Conservation (phyloP, 2,329 filamentous ascomycete genomes). For the Penicillium paneum region DNA sequence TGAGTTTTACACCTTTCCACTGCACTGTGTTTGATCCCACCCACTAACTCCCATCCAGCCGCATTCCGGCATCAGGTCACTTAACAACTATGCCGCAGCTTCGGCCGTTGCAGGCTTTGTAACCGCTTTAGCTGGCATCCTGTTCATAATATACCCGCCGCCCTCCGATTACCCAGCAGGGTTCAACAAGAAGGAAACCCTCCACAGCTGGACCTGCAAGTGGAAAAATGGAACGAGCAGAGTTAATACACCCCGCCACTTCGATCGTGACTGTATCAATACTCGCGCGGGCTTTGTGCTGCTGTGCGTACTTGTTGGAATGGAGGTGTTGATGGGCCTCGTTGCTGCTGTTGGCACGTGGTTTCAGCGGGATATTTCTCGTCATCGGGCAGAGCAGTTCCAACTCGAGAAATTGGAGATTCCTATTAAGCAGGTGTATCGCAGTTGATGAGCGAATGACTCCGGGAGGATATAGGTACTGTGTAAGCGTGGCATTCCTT, state of each 20-base stretch:
- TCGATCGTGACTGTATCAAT: constrained; percentile 38
- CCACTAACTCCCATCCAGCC: constrained; percentile 26
- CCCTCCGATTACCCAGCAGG: constrained; percentile 29
- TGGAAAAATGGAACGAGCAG: constrained; percentile 29
- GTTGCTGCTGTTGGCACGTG: constrained; percentile 30
- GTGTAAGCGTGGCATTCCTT: not conserved
- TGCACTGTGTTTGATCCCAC: not conserved
- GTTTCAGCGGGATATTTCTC: constrained; percentile 31
- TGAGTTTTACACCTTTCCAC: constrained; percentile 19
- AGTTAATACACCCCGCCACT: constrained; percentile 30
- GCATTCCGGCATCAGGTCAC: constrained; percentile 32
- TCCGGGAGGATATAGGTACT: not conserved
- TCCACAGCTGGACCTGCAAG: constrained; percentile 44
- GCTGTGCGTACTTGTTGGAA: constrained; percentile 33
- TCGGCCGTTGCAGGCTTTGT: constrained; percentile 38
- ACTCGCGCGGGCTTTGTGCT: constrained; percentile 37
- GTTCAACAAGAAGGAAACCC: constrained; percentile 35
- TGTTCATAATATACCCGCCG: constrained; percentile 35
- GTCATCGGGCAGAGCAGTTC: constrained; percentile 24
- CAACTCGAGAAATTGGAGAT: constrained; percentile 30
- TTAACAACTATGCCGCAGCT: constrained; percentile 34
- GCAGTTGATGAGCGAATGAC: not conserved
- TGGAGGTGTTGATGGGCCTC: constrained; percentile 36
- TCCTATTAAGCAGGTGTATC: constrained; percentile 24
- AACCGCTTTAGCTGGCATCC: constrained; percentile 32